Percentiles rank a stretch among this genome's conserved stretches.
Conservation (phyloP, 768 basidiomycete genomes). For the Baorangia bicolor region DNA sequence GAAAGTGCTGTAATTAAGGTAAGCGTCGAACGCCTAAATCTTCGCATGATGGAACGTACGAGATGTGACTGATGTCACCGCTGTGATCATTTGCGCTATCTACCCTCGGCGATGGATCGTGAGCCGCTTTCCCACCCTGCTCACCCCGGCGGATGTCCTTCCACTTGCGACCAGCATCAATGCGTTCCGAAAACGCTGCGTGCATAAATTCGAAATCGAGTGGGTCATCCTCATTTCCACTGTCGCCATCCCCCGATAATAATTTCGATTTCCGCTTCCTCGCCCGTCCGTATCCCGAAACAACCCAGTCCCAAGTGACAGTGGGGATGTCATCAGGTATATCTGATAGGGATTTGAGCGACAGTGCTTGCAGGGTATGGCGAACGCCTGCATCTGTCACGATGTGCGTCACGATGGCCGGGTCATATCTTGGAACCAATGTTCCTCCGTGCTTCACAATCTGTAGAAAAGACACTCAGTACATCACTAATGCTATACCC, state of each 20-base stretch:
- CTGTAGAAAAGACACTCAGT: slow-evolving; percentile 36
- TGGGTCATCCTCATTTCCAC: neutral
- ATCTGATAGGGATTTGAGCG: slow-evolving; percentile 48
- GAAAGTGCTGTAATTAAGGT: slow-evolving; percentile 34
- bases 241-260: neutral
- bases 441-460: slow-evolving; percentile 63
- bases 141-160: slow-evolving; percentile 11
- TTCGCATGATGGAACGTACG: slow-evolving; percentile 36
- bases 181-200: slow-evolving; percentile 48
- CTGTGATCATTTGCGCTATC: slow-evolving; percentile 7
- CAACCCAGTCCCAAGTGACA: slow-evolving; percentile 63
- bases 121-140: neutral
- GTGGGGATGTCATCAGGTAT: slow-evolving; percentile 68
- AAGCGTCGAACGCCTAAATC: slow-evolving; percentile 7
- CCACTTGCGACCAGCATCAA: slow-evolving; percentile 41
- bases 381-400: slow-evolving; percentile 45
- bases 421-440: slow-evolving; percentile 58
- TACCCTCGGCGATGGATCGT: neutral
- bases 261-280: slow-evolving; percentile 13
- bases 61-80: slow-evolving; percentile 45
- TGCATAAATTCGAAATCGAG: slow-evolving; percentile 43
- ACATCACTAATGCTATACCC: neutral
- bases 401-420: slow-evolving; percentile 61
- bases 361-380: slow-evolving; percentile 39
- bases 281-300: slow-evolving; percentile 37